Evolutionary conservation across 345 rosid species (phyloP).

Genomic region (Citrus sinensis): DNA sequence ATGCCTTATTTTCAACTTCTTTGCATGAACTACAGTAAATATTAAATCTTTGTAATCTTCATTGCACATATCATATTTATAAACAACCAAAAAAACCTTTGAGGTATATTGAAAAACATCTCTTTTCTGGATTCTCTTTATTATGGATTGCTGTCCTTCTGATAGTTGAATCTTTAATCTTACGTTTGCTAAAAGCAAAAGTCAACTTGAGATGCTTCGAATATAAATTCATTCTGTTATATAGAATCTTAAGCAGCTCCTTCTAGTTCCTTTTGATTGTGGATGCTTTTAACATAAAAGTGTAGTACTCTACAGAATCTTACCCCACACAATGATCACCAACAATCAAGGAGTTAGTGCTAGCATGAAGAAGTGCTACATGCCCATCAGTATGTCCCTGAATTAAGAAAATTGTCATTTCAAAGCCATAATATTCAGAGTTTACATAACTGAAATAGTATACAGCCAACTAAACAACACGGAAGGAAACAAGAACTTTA

Average conservation of each 20-base stretch:
- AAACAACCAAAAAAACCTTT: background rate
- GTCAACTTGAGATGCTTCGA: background rate
- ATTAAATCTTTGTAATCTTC: background rate
- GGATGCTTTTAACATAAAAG: background rate
- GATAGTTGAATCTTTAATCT: background rate
- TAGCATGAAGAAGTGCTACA: conserved; percentile 60
- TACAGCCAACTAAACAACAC: background rate
- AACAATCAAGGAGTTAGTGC: conserved; percentile 65
- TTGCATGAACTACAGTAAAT: background rate
- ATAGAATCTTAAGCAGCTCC: background rate
- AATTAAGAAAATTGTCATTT: conserved; percentile 14
- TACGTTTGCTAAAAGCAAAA: background rate
- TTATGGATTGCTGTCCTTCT: background rate
- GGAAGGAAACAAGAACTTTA: background rate
- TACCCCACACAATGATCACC: conserved; percentile 98
- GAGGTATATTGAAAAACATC: background rate
- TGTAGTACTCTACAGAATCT: conserved; percentile 21
- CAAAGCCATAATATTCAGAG: background rate
- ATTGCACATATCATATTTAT: background rate
- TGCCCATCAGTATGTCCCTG: conserved; percentile 99
- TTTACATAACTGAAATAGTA: background rate
- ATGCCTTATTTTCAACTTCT: background rate
- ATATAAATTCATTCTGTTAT: background rate
- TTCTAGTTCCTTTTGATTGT: background rate
- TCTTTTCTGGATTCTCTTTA: background rate